Conservation (phyloP, 2,329 filamentous ascomycete species). For the Endocalyx cinctus region DNA sequence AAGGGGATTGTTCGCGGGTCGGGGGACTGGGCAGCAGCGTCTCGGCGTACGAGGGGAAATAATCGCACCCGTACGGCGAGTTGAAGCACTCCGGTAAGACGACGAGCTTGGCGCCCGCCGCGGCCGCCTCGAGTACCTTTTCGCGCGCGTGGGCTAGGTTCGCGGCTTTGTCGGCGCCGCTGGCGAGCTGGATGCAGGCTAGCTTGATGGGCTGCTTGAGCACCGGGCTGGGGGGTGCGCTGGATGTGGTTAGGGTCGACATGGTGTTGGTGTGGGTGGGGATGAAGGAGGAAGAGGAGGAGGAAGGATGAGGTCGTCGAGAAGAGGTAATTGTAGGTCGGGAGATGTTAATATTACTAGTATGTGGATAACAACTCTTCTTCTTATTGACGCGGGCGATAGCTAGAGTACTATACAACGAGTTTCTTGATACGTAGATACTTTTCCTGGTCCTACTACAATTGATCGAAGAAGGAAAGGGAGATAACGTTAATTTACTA, state of each 20-base stretch:
- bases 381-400: no score
- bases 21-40: conserved; percentile 75
- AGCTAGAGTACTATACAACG: no score
- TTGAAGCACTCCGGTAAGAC: conserved; percentile 99
- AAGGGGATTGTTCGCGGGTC: conserved; percentile 64
- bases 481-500: no score
- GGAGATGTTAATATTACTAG: no score
- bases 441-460: no score
- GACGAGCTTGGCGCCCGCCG: conserved; percentile 73
- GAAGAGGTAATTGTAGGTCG: no score
- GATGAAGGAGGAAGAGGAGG: conserved; percentile 10
- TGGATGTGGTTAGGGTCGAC: conserved; percentile 22
- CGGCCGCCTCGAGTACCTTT: conserved; percentile 78
- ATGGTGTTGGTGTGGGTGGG: conserved; percentile 16
- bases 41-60: conserved; percentile 91
- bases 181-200: conserved; percentile 75
- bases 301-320: not conserved
- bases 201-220: conserved; percentile 76
- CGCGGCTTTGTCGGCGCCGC: conserved; percentile 73
- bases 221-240: no score
- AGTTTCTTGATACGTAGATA: no score
- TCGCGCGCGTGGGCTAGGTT: conserved; percentile 79
- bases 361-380: no score
- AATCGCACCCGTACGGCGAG: conserved; percentile 86
- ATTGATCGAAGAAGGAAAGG: not conserved